These are phyloP conservation scores for Glycine soja DNA, from an alignment of 306 rosid genomes.

Conservation along the genomic window DNA sequence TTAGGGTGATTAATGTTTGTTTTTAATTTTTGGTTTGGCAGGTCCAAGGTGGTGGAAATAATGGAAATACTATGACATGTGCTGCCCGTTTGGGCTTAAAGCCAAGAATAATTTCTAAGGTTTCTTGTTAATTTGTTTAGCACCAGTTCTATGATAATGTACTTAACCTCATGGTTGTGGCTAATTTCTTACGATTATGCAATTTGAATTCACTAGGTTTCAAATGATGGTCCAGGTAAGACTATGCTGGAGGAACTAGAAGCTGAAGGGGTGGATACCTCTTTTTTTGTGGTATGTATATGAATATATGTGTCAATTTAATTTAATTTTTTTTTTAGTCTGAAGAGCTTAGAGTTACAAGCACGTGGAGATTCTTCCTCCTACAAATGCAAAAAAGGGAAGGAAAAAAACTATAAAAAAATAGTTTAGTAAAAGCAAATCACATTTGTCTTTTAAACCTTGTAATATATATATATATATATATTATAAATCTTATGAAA, in stretches of 20 bases:
- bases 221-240: conserved; percentile 57
- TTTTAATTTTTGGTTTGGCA: conserved; percentile 42
- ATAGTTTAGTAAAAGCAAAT: background rate
- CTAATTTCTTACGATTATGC: conserved; percentile 39
- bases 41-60: conserved; percentile 97
- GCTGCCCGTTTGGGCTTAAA: conserved; percentile 86
- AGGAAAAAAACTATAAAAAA: background rate
- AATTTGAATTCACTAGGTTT: conserved; percentile 53
- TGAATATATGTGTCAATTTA: too few species aligned
- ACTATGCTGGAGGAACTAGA: conserved; percentile 55
- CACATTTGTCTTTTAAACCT: too few species aligned
- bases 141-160: background rate
- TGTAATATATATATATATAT: too few species aligned
- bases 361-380: background rate
- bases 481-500: too few species aligned
- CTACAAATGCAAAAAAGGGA: background rate
- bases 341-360: too few species aligned
- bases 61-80: conserved; percentile 81
- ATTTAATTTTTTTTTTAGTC: background rate
- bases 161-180: conserved; percentile 19
- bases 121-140: conserved; percentile 26
- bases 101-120: conserved; percentile 87
- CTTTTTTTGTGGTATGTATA: conserved; percentile 54
- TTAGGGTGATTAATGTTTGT: conserved; percentile 35
- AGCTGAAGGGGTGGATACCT: conserved; percentile 61